A percentile compares a stretch with the other conserved stretches of the same genome.
phyloP scores from a whole-genome alignment of 371 early-diverging fungal species.

The Fennellomyces sp. region DNA sequence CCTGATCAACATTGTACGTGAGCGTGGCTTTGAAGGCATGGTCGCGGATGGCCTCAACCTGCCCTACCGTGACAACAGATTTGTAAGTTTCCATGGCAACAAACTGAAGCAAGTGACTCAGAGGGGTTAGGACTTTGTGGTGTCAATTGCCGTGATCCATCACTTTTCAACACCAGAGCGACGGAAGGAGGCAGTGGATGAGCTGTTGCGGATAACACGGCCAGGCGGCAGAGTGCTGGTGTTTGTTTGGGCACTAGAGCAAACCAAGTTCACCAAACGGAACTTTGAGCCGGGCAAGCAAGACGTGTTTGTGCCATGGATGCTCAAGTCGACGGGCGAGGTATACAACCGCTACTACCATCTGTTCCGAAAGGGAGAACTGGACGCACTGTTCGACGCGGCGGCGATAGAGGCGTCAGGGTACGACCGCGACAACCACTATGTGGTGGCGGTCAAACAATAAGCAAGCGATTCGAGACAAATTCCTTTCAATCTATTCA shows the following conservation, averaged over 20 bases:
- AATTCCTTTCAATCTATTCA: neutral
- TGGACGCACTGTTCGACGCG: slow-evolving; percentile 64
- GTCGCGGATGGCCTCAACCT: slow-evolving; percentile 83
- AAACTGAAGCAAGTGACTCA: too few species aligned
- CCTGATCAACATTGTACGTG: slow-evolving; percentile 75
- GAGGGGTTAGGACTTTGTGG: slow-evolving; percentile 87
- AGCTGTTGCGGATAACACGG: slow-evolving; percentile 74
- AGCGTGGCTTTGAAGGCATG: slow-evolving; percentile 84
- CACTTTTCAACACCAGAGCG: slow-evolving; percentile 88
- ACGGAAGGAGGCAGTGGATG: slow-evolving; percentile 73
- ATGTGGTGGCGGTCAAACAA: slow-evolving; percentile 57
- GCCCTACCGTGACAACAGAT: slow-evolving; percentile 72
- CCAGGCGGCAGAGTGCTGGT: slow-evolving; percentile 79
- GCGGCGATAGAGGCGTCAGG: slow-evolving; percentile 63
- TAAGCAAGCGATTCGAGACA: neutral
- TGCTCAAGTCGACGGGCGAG: slow-evolving; percentile 33
- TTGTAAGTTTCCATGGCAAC: slow-evolving; percentile 72
- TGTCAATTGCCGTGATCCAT: slow-evolving; percentile 97
- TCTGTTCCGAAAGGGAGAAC: slow-evolving; percentile 87
- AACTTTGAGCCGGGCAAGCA: slow-evolving; percentile 80
- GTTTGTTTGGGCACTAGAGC: slow-evolving; percentile 98
- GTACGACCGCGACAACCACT: slow-evolving; percentile 96
- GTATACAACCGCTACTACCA: slow-evolving; percentile 90
- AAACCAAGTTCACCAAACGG: slow-evolving; percentile 67
- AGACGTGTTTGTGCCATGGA: slow-evolving; percentile 96